phyloP scores from a whole-genome alignment of 495 filamentous ascomycete species.

The Penicillium maclennaniae region DNA sequence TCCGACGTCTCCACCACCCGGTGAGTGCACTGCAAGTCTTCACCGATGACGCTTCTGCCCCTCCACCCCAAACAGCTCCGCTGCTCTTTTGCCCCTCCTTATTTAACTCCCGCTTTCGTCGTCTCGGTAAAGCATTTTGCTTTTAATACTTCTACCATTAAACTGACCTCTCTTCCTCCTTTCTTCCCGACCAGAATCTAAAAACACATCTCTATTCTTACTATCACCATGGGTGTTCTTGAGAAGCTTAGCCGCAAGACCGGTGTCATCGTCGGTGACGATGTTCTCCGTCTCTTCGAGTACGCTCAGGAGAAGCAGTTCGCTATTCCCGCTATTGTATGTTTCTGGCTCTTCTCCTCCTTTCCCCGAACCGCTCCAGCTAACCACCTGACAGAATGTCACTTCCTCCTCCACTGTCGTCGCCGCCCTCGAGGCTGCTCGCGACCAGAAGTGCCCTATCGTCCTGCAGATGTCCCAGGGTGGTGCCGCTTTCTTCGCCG shows the following conservation, averaged over 20 bases:
- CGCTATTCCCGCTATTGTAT: conserved; percentile 86
- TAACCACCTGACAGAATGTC: conserved; percentile 56
- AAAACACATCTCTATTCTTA: conserved; percentile 9
- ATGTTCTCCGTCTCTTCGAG: conserved; percentile 74
- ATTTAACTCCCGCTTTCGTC: conserved; percentile 29
- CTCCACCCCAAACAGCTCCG: conserved; percentile 8
- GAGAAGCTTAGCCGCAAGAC: conserved; percentile 70
- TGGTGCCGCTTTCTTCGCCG: conserved; percentile 90
- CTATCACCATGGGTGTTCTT: conserved; percentile 57
- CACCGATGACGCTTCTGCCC: conserved; percentile 29
- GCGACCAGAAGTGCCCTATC: conserved; percentile 81
- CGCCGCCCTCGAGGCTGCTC: conserved; percentile 85
- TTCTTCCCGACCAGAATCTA: conserved; percentile 4
- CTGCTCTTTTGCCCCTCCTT: conserved; percentile 17
- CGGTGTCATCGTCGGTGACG: conserved; percentile 85
- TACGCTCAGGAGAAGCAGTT: conserved; percentile 80
- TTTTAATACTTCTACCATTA: conserved; percentile 8
- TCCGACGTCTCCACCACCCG: conserved; percentile 14
- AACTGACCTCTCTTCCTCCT: conserved; percentile 4
- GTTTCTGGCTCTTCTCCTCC: conserved; percentile 19
- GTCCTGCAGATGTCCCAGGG: conserved; percentile 91
- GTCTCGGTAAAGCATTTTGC: conserved; percentile 16
- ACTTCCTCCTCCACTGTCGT: conserved; percentile 90
- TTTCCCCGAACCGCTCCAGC: neutral
- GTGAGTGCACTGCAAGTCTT: conserved; percentile 18